A percentile compares a stretch with the other conserved stretches of the same genome.
These are phyloP conservation scores for Ceratocystis diversiconidia DNA, from an alignment of 2,329 filamentous ascomycete species.

Conservation along the genomic window DNA sequence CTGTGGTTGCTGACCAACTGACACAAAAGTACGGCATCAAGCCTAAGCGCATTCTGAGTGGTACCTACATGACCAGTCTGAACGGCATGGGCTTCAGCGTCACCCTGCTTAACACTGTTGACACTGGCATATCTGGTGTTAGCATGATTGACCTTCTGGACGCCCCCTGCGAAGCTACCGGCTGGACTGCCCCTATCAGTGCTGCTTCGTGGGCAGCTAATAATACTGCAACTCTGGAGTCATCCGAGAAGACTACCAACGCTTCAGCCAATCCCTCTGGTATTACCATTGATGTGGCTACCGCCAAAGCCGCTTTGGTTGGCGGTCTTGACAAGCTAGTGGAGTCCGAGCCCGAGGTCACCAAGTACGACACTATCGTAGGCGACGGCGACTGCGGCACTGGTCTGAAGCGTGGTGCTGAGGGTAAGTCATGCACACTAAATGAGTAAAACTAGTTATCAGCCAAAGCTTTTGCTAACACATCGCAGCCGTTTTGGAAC, in stretches of 20 bases:
- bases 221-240: conserved; percentile 30
- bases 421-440: conserved; percentile 34
- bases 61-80: conserved; percentile 66
- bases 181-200: conserved; percentile 52
- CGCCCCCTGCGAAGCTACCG: conserved; percentile 51
- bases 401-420: conserved; percentile 73
- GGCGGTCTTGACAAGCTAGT: conserved; percentile 48
- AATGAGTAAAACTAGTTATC: neutral
- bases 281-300: conserved; percentile 37
- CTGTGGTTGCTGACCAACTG: conserved; percentile 53
- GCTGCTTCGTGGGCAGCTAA: conserved; percentile 49
- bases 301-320: conserved; percentile 38
- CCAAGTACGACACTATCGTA: conserved; percentile 64
- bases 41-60: conserved; percentile 50
- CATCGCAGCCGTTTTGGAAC: conserved; percentile 36
- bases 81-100: conserved; percentile 66
- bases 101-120: conserved; percentile 49
- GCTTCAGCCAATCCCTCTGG: conserved; percentile 32
- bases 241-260: conserved; percentile 24
- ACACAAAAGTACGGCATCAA: conserved; percentile 41
- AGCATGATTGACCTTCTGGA: conserved; percentile 58
- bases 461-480: conserved; percentile 20
- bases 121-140: conserved; percentile 42
- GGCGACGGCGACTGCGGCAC: conserved; percentile 86
- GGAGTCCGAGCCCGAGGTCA: conserved; percentile 55